Evolutionary conservation across 2,329 filamentous ascomycete species (phyloP), one percentile per base, ranked within the genome.

Genomic region (Fusarium subtropicale): DNA sequence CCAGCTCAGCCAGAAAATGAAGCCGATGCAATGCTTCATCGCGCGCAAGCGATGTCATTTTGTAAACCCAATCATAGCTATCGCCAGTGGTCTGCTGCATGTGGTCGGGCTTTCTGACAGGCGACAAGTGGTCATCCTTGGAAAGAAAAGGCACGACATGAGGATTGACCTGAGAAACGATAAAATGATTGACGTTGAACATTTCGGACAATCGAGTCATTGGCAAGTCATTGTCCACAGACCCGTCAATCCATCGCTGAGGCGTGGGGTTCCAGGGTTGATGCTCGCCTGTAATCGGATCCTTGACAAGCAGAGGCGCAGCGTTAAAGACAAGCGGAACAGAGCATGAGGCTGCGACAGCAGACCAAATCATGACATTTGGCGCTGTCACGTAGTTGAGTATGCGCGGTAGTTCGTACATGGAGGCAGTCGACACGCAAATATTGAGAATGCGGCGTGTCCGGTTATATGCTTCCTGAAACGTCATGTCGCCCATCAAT

Each of bases 181-280:
- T 97, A 76, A 97, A 97, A 77, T 97, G 95, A 75, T 97, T 97
- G 77, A 97, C 94, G 75, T 97, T 97, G 83, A 97, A 97, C 91
- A 97, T 94, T 76, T 97, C 94, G 1, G 94, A 90, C 18, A 98
- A 84, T 3, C 93, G 88, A 22, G 91, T 93, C 89, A 97, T 97
- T 3, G 95, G 95, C 4, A 98, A 83, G 78, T 98, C 95, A 63
- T 96, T 96, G 76, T 97, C 94, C 24, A 98, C 93, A 1, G 94
- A 97, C 1, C 95, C 95, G 77, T 98, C 95, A 53, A 98, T 97
- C 87, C 93, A 97, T 69, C 89, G 88, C 76, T 94, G 92, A 30
- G 92, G 91, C 5, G 91, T 91, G 16, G 93, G 92, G 72, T 96
- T 94, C 94, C 94, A 97, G 0, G 92, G 90, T 18, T 89, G 87